Evolutionary conservation across 495 filamentous ascomycete species (phyloP), one percentile per base, ranked within the genome.

Genomic region (Penicillium maclennaniae): DNA sequence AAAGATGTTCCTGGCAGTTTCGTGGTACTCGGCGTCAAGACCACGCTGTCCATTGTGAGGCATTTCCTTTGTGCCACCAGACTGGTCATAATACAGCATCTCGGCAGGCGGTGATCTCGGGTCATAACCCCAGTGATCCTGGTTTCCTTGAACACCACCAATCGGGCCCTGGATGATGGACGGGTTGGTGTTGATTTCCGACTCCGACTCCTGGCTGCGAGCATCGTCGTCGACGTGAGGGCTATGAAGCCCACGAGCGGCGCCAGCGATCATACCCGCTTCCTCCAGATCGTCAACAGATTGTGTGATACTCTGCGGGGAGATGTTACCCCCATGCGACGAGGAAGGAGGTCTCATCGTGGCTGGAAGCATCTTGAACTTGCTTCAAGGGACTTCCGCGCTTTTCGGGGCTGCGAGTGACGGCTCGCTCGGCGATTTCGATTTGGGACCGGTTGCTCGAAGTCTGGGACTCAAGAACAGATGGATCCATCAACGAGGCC

Each of bases 401-500:
- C 43, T 63, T 65, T 42, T 61, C 56, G 23, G 60, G 49, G 45
- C 56, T 60, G 42, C 64, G 44, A 44, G 58, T 59, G 25, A 42
- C 52, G 27, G 61, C 25, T 48, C 69, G 72, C 31, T 63, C 61
- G 6, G 59, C 47, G 4, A 68, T 55, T 20, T 73, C 65, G 3
- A 56, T 60, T 43, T 74, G 68, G 1, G 73, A 75, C 14, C 66
- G 67, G 45, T 62, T 69, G 16, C 57, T 58, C 19, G 72, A 77
- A 12, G 69, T 73, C 37, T 69, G 69, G 4, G 69, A 67, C 34
- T 73, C 71, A 25, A 77, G 54, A n/a, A 85, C 77, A 3, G 91
- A 92, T 8, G 85, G 87, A 31, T 95, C 88, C 43, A 90, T 80
- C 8, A 97, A 76, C 7, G 90, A 95, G 10, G 91, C 92, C 31